Evolutionary conservation across 345 rosid species (phyloP).

Genomic region (Citropsis articulata): DNA sequence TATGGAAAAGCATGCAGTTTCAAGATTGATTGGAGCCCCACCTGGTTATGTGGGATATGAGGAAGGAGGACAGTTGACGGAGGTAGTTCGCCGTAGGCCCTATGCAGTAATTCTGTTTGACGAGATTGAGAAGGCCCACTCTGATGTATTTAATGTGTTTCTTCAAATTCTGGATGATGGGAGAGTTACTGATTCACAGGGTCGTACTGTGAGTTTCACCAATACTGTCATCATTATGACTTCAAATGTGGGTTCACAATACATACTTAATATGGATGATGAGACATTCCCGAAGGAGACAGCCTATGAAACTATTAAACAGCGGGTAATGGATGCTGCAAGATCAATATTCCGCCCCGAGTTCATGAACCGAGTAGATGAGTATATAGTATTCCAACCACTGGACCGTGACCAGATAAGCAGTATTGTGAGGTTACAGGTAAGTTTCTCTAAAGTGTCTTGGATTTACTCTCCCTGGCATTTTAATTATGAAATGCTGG

Average conservation of each 20-base stretch:
- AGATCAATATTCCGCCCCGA: conserved; percentile 95
- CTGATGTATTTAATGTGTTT: conserved; percentile 91
- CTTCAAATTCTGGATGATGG: conserved; percentile 98
- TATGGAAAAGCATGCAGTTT: conserved; percentile 98
- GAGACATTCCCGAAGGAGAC: conserved; percentile 47
- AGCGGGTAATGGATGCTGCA: conserved; percentile 94
- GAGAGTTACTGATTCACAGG: conserved; percentile 96
- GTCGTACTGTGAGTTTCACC: conserved; percentile 91
- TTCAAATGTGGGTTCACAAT: conserved; percentile 92
- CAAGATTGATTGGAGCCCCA: conserved; percentile 97
- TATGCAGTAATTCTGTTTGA: conserved; percentile 95
- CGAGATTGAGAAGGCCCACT: conserved; percentile 97
- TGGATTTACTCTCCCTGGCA: neutral
- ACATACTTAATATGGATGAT: conserved; percentile 65
- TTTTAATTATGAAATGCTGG: neutral
- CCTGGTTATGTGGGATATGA: conserved; percentile 98
- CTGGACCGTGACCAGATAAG: conserved; percentile 75
- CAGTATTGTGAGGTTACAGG: conserved; percentile 89
- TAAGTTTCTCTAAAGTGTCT: conserved; percentile 19
- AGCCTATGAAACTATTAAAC: conserved; percentile 74
- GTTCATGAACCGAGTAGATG: conserved; percentile 97
- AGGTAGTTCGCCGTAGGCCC: conserved; percentile 88
- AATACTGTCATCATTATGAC: conserved; percentile 94
- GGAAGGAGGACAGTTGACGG: conserved; percentile 97
- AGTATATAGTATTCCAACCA: conserved; percentile 98